Evolutionary conservation across 192 early-diverging fungal species (phyloP).

Genomic region (Funneliformis mosseae): DNA sequence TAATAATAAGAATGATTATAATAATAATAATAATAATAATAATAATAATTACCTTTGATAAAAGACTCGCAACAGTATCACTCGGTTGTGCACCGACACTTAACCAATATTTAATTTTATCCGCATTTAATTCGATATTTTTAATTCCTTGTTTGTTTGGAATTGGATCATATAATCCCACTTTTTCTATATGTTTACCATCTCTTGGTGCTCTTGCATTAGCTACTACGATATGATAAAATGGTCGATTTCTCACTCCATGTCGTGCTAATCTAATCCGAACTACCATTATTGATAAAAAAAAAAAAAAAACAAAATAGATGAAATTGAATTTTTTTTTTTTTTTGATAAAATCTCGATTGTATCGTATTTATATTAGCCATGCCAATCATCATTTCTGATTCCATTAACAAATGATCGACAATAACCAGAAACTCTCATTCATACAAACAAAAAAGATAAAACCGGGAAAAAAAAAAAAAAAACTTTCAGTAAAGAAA

Average conservation of each 20-base stretch:
- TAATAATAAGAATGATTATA: not conserved
- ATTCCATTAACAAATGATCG: too few relatives aligned
- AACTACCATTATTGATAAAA: conserved; percentile 60
- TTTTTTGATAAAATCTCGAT: too few relatives aligned
- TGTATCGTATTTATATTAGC: too few relatives aligned
- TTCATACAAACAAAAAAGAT: too few relatives aligned
- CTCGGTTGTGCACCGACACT: conserved; percentile 95
- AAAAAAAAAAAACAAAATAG: not conserved
- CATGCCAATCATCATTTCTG: too few relatives aligned
- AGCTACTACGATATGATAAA: conserved; percentile 94
- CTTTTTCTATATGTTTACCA: conserved; percentile 86
- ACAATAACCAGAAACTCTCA: not conserved
- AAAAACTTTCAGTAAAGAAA: not conserved
- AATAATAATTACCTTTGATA: conserved; percentile 68
- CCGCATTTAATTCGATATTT: conserved; percentile 82
- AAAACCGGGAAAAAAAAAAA: not conserved
- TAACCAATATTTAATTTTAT: conserved; percentile 96
- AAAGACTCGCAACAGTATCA: conserved; percentile 84
- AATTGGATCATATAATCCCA: conserved; percentile 91
- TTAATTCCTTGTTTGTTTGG: conserved; percentile 78
- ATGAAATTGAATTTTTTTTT: not conserved
- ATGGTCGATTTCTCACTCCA: conserved; percentile 86
- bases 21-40: not conserved
- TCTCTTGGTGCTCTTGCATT: conserved; percentile 79
- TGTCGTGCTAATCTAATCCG: conserved; percentile 89